phyloP scores from a whole-genome alignment of 2,329 filamentous ascomycete species.

The Trichoderma breve region DNA sequence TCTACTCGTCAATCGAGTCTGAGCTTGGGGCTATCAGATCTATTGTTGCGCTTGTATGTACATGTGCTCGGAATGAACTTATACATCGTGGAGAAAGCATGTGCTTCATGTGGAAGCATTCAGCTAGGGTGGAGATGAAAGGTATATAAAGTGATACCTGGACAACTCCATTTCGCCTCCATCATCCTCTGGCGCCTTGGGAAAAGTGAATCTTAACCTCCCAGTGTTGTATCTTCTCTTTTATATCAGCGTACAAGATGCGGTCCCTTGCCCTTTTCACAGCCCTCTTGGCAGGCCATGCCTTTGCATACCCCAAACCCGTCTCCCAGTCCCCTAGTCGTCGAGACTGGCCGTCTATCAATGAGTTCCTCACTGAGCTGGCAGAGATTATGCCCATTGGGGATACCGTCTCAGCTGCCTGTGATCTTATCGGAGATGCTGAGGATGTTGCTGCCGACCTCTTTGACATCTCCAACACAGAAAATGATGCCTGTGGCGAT shows the following conservation, averaged over 20 bases:
- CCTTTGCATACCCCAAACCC: constrained; percentile 18
- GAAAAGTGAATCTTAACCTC: not conserved
- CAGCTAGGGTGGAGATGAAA: not conserved
- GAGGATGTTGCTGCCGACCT: constrained; percentile 21
- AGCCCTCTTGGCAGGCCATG: constrained; percentile 14
- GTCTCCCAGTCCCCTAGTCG: not conserved
- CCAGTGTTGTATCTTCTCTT: no score
- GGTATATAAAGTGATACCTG: not conserved
- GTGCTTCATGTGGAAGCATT: not conserved
- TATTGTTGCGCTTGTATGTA: not conserved
- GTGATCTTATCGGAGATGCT: constrained; percentile 17
- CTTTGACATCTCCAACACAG: constrained; percentile 21
- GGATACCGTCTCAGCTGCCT: constrained; percentile 21
- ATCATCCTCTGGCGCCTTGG: not conserved
- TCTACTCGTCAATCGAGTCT: constrained; percentile 6
- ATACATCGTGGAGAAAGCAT: constrained; percentile 5
- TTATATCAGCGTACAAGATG: not conserved
- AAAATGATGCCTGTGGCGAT: constrained; percentile 27
- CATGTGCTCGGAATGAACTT: not conserved
- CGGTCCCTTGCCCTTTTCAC: constrained; percentile 1
- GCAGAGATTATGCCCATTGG: constrained; percentile 22
- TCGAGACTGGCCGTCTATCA: constrained; percentile 20
- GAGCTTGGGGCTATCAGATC: constrained; percentile 1
- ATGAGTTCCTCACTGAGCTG: constrained; percentile 19
- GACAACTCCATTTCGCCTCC: not conserved